These are phyloP conservation scores for Funneliformis caledonium DNA, from an alignment of 371 early-diverging fungal species.

Conservation along the genomic window DNA sequence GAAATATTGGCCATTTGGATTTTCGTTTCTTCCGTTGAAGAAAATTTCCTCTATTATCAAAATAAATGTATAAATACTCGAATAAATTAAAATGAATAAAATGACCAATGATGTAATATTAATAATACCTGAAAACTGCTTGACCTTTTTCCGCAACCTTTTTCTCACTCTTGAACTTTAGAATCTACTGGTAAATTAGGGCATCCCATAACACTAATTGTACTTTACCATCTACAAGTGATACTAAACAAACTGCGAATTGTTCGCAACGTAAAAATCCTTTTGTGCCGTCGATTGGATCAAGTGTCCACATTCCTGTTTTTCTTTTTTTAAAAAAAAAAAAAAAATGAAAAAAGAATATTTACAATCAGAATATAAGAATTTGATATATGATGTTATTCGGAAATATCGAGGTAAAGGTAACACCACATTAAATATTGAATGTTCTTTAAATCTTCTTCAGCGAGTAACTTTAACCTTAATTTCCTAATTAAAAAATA, in stretches of 20 bases:
- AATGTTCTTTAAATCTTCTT: slow-evolving; percentile 71
- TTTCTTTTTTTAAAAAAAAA: not conserved
- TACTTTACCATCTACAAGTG: slow-evolving; percentile 88
- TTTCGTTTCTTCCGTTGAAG: slow-evolving; percentile 58
- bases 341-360: not conserved
- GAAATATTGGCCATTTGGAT: slow-evolving; percentile 67
- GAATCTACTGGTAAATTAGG: slow-evolving; percentile 87
- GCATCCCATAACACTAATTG: slow-evolving; percentile 90
- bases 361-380: not conserved
- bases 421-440: slow-evolving; percentile 88
- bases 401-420: slow-evolving; percentile 90
- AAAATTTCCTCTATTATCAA: slow-evolving; percentile 63
- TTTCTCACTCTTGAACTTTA: slow-evolving; percentile 63
- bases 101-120: no score
- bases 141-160: slow-evolving; percentile 85
- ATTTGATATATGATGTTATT: slow-evolving; percentile 61
- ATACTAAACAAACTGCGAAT: slow-evolving; percentile 94
- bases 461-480: slow-evolving; percentile 57
- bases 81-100: no score
- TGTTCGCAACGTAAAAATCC: slow-evolving; percentile 97
- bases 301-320: slow-evolving; percentile 93
- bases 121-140: slow-evolving; percentile 86
- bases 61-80: not conserved
- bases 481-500: not conserved
- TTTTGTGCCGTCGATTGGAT: slow-evolving; percentile 95